Evolutionary conservation across 2,329 filamentous ascomycete species (phyloP).

Genomic region (Alternaria infectoria): DNA sequence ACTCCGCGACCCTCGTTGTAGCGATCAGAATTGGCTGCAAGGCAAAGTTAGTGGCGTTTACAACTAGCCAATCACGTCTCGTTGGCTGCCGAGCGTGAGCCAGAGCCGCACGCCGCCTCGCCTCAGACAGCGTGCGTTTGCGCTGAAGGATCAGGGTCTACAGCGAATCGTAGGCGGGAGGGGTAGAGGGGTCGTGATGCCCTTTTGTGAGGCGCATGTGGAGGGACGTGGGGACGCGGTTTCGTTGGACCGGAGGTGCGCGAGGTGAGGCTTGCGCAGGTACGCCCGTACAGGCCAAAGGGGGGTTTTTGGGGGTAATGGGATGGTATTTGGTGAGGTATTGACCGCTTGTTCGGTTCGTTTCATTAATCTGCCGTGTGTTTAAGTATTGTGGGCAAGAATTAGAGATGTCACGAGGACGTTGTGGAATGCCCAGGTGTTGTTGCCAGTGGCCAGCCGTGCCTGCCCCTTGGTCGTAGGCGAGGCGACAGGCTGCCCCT

Average conservation of each 20-base stretch:
- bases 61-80: neutral
- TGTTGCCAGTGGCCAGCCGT: neutral
- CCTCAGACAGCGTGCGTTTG: neutral
- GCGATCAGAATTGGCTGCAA: slow-evolving; percentile 3
- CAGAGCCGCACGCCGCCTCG: neutral
- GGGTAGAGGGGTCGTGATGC: neutral
- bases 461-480: neutral
- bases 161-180: neutral
- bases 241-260: neutral
- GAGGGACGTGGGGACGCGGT: neutral
- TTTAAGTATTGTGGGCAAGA: accelerated
- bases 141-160: neutral
- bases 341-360: neutral
- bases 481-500: neutral
- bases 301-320: neutral
- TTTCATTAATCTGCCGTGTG: neutral
- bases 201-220: neutral
- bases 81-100: neutral
- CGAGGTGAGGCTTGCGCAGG: neutral
- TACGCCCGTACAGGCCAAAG: no score
- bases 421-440: neutral
- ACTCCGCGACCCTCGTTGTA: neutral
- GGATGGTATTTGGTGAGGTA: neutral
- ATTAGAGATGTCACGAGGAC: neutral
- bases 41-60: slow-evolving; percentile 12